Evolutionary conservation across 345 rosid genomes (phyloP), one percentile per base, ranked within the genome.

Genomic region (Lepidium africanum): DNA sequence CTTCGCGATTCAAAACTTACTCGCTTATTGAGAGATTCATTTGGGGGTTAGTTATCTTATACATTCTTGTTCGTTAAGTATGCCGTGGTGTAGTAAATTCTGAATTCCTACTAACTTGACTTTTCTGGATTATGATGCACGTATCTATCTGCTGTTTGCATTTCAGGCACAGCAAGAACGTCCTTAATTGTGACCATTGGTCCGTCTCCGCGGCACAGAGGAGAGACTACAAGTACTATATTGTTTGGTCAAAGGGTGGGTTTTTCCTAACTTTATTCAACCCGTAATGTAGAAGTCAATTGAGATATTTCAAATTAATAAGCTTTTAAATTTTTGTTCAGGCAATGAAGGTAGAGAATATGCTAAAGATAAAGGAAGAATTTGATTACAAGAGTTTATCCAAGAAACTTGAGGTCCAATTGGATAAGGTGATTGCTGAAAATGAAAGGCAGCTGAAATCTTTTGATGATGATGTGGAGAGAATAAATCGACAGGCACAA

Each of bases 331-430:
- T 53, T 69, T 50, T 63, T 46, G 69, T 46, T 55, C 63, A 91
- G 99, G 96, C 99, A 65, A 95, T 95, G 99, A 95, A 91, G 89
- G 96, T 95, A 74, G 96, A 95, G 80, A 95, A 91, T 81, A 91
- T 95, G 99, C 77, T 95, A 81, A 91, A 84, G 87, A 83, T 94
- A 68, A 94, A 95, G 83, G 99, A 91, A 75, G 97, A 95, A 79
- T 95, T 89, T 83, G 99, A 95, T 80, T 95, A 89, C 76, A 95
- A 87, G 84, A 91, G 99, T 78, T 85, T 91, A 79, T 82, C 99
- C 42, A 86, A 97, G 79, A 86, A 75, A 83, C 89, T 95, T 38
- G 99, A 95, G 73, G 73, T 83, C 64, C 99, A 95, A 70, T 67
- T 91, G 70, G 96, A 95, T 73, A 95, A 89, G 82, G 84, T 95